Conservation (phyloP, 176 grass and related monocot species). For the Musa troglodytarum region DNA sequence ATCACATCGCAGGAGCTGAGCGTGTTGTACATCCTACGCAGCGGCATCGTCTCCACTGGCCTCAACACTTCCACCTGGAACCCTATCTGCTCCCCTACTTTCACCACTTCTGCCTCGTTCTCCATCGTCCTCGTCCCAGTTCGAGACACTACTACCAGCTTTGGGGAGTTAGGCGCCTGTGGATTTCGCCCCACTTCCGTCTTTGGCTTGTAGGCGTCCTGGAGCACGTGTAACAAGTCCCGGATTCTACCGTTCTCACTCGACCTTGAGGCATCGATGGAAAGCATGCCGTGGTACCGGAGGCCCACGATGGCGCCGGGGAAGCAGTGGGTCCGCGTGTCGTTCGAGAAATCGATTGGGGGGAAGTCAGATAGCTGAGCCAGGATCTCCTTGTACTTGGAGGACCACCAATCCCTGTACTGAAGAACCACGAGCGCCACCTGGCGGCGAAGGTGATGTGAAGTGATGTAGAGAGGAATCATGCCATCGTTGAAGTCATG, state of each 20-base stretch:
- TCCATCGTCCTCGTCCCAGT: slow-evolving; percentile 65
- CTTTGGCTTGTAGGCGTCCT: slow-evolving; percentile 45
- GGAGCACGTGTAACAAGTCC: slow-evolving; percentile 60
- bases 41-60: slow-evolving; percentile 47
- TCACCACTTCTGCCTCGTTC: slow-evolving; percentile 47
- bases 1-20: slow-evolving; percentile 83
- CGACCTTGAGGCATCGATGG: slow-evolving; percentile 36
- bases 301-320: slow-evolving; percentile 67
- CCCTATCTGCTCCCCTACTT: slow-evolving; percentile 28
- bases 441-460: slow-evolving; percentile 36
- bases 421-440: slow-evolving; percentile 71
- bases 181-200: slow-evolving; percentile 4
- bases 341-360: slow-evolving; percentile 49
- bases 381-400: slow-evolving; percentile 68
- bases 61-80: slow-evolving; percentile 52
- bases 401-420: slow-evolving; percentile 82
- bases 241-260: slow-evolving; percentile 34
- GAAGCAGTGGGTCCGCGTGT: slow-evolving; percentile 76
- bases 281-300: slow-evolving; percentile 70
- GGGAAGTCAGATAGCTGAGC: slow-evolving; percentile 55
- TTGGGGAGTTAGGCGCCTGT: not conserved
- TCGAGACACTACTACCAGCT: slow-evolving; percentile 45
- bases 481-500: slow-evolving; percentile 98
- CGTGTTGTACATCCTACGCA: slow-evolving; percentile 59
- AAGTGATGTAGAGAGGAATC: slow-evolving; percentile 79